Conservation (phyloP, 1,284 basidiomycete genomes). For the Austroboletus novae-zelandiae region DNA sequence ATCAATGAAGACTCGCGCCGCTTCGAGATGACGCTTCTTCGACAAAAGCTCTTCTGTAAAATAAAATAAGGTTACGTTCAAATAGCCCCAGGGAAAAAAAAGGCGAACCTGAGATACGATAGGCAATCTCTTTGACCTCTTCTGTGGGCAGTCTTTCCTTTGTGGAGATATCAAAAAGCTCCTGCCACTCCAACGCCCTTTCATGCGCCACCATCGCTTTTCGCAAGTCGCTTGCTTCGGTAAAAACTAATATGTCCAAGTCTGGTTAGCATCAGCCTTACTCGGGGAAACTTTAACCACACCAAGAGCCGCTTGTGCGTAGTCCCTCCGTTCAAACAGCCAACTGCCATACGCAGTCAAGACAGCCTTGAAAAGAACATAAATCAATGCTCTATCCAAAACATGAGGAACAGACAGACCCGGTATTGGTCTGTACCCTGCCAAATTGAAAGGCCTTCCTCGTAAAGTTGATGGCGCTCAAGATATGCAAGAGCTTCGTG, state of each 20-base stretch:
- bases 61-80: conserved; percentile 2
- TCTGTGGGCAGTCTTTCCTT: conserved; percentile 44
- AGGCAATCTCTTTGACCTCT: conserved; percentile 61
- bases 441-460: conserved; percentile 74
- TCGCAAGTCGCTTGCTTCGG: conserved; percentile 55
- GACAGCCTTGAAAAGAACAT: conserved; percentile 42
- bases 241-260: conserved; percentile 57
- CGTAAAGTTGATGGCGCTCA: conserved; percentile 77
- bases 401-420: conserved; percentile 40
- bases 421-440: conserved; percentile 58
- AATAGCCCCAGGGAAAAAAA: not conserved
- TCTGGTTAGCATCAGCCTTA: conserved; percentile 5
- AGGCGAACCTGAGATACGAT: conserved; percentile 70
- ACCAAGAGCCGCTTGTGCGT: conserved; percentile 82
- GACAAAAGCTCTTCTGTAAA: conserved; percentile 72
- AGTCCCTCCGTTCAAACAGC: conserved; percentile 83
- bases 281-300: conserved; percentile 16
- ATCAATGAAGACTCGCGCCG: conserved; percentile 82
- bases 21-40: conserved; percentile 79
- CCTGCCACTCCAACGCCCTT: conserved; percentile 85
- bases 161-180: conserved; percentile 80
- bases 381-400: conserved; percentile 2
- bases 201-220: conserved; percentile 88
- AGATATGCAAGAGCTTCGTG: conserved; percentile 81
- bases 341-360: conserved; percentile 85